Evolutionary conservation across 306 rosid species (phyloP).

Genomic region (Begonia fuchsioides): DNA sequence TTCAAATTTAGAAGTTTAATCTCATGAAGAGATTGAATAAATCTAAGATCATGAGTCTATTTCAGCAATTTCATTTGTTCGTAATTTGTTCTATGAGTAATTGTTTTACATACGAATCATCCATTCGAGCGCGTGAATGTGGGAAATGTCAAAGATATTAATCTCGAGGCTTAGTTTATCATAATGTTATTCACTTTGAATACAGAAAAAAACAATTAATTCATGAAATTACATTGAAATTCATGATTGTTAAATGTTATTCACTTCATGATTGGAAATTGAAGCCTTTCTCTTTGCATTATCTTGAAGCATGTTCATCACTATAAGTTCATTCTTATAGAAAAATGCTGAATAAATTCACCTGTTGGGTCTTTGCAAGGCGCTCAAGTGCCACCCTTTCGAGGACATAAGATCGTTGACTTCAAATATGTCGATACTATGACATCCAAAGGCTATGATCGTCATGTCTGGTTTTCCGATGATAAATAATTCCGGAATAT

Average conservation of each 20-base stretch:
- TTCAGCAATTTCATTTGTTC: background rate
- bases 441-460: constrained; percentile 65
- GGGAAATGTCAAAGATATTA: too few species aligned
- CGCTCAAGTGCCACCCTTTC: constrained; percentile 97
- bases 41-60: background rate
- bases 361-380: constrained; percentile 92
- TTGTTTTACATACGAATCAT: too few species aligned
- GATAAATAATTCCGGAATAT: constrained; percentile 61
- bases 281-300: too few species aligned
- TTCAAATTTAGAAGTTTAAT: too few species aligned
- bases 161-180: too few species aligned
- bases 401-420: constrained; percentile 81
- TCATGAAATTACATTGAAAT: too few species aligned
- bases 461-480: constrained; percentile 91
- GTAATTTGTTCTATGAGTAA: background rate
- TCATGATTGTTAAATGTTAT: too few species aligned
- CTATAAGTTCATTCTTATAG: background rate
- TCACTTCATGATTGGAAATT: too few species aligned
- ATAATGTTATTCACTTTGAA: too few species aligned
- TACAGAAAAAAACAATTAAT: too few species aligned
- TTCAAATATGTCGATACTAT: constrained; percentile 75
- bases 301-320: too few species aligned
- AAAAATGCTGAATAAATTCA: constrained; percentile 8
- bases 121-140: too few species aligned
- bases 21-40: background rate